These are phyloP conservation scores for Petunia secreta DNA, from an alignment of 257 asterid species.

Conservation along the genomic window DNA sequence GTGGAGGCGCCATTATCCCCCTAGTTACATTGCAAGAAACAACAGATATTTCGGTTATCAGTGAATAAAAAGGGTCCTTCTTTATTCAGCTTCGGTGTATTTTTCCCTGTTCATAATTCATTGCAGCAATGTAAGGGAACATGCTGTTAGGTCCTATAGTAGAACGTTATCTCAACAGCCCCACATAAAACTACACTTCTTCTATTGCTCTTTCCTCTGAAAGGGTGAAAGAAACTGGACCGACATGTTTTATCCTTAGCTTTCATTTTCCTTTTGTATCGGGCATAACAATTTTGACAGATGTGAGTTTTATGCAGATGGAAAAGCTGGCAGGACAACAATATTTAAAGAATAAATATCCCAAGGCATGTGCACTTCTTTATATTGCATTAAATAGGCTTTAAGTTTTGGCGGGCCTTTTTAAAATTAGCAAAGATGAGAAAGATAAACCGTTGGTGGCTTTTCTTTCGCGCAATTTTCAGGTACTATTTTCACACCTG, in stretches of 20 bases:
- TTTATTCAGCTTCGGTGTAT: not conserved
- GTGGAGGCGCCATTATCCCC: not conserved
- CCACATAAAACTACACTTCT: not conserved
- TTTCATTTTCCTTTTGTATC: constrained; percentile 12
- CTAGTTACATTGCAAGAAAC: not conserved
- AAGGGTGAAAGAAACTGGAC: constrained; percentile 19
- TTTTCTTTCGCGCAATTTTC: constrained; percentile 84
- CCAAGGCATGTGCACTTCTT: constrained; percentile 89
- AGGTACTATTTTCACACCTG: constrained; percentile 51
- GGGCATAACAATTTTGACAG: constrained; percentile 27
- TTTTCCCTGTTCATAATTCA: not conserved
- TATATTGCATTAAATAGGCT: constrained; percentile 87
- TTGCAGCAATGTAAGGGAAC: not conserved
- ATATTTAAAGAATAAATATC: constrained; percentile 83
- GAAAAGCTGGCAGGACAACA: constrained; percentile 90
- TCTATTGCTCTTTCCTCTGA: constrained; percentile 14
- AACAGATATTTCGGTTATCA: not conserved
- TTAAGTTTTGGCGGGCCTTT: constrained; percentile 95
- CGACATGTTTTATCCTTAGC: constrained; percentile 1
- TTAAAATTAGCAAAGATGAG: constrained; percentile 91
- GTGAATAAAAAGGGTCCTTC: not conserved
- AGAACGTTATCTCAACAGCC: not conserved
- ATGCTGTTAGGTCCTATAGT: not conserved
- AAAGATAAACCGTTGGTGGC: constrained; percentile 88
- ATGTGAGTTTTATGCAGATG: constrained; percentile 61